Percentiles rank a stretch among this genome's conserved stretches.
These are phyloP conservation scores for Septoria linicola DNA, from an alignment of 2,329 filamentous ascomycete genomes.

Conservation along the genomic window DNA sequence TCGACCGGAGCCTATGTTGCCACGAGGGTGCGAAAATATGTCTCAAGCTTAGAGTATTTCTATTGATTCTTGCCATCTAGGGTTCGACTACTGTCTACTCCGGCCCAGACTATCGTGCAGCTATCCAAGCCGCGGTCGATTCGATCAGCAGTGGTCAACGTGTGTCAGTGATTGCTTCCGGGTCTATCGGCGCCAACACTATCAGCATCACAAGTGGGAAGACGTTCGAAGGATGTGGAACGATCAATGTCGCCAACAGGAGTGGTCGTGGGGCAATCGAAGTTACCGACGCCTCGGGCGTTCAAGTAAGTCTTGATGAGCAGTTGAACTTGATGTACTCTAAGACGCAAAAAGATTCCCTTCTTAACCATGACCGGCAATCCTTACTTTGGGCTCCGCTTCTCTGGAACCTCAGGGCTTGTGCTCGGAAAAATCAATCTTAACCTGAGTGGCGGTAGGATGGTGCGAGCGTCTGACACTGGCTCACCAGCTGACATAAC, in stretches of 20 bases:
- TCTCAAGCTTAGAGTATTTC: not conserved
- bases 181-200: slow-evolving; percentile 56
- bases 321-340: not conserved
- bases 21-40: slow-evolving; percentile 23
- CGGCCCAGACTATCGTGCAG: slow-evolving; percentile 54
- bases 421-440: slow-evolving; percentile 54
- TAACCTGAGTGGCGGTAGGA: slow-evolving; percentile 53
- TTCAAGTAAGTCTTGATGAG: slow-evolving; percentile 27
- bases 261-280: slow-evolving; percentile 56
- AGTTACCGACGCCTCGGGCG: slow-evolving; percentile 48
- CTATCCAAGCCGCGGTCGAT: slow-evolving; percentile 57
- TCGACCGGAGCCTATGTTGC: slow-evolving; percentile 49
- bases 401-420: slow-evolving; percentile 54
- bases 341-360: slow-evolving; percentile 45
- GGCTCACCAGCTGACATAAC: not conserved
- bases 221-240: slow-evolving; percentile 60
- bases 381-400: slow-evolving; percentile 58
- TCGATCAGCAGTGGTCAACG: slow-evolving; percentile 54
- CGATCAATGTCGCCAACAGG: slow-evolving; percentile 49
- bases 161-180: slow-evolving; percentile 55
- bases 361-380: slow-evolving; percentile 59
- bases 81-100: slow-evolving; percentile 52
- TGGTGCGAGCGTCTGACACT: not conserved
- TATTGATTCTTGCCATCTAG: not conserved
- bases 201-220: slow-evolving; percentile 55